Evolutionary conservation across 2,329 filamentous ascomycete genomes (phyloP).

Genomic region (Lecanicillium sp.): DNA sequence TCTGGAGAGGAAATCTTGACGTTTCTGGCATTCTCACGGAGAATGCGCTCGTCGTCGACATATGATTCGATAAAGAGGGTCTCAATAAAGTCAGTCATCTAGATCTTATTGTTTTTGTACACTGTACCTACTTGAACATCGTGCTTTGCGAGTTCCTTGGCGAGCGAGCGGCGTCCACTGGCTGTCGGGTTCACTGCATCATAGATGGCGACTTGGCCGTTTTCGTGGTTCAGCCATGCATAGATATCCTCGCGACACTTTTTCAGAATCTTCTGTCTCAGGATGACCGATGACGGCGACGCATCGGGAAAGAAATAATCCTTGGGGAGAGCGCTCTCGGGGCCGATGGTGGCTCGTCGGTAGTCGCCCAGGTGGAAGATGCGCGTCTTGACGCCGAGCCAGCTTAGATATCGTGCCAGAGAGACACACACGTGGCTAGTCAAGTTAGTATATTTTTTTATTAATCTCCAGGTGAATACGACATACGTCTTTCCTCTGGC

Average conservation of each 20-base stretch:
- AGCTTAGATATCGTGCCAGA: slow-evolving; percentile 86
- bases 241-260: slow-evolving; percentile 97
- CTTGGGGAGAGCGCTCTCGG: slow-evolving; percentile 78
- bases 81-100: slow-evolving; percentile 35
- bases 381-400: slow-evolving; percentile 95
- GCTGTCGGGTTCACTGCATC: slow-evolving; percentile 94
- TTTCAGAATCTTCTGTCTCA: slow-evolving; percentile 95
- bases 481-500: slow-evolving; percentile 89
- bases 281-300: slow-evolving; percentile 82
- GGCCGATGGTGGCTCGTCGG: slow-evolving; percentile 80
- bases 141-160: slow-evolving; percentile 96
- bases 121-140: slow-evolving; percentile 66
- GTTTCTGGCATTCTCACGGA: slow-evolving; percentile 92
- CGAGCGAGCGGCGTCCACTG: slow-evolving; percentile 72
- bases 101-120: not conserved
- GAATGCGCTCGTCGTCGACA: slow-evolving; percentile 87
- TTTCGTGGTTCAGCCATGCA: slow-evolving; percentile 91
- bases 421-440: slow-evolving; percentile 87
- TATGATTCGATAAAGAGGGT: slow-evolving; percentile 96
- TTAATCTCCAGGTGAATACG: not conserved
- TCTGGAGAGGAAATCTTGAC: slow-evolving; percentile 98
- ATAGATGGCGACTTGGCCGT: slow-evolving; percentile 96
- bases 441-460: not conserved
- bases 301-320: slow-evolving; percentile 98
- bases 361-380: slow-evolving; percentile 98